phyloP scores from a whole-genome alignment of 2,329 filamentous ascomycete genomes.

The Lecanosticta acicola region DNA sequence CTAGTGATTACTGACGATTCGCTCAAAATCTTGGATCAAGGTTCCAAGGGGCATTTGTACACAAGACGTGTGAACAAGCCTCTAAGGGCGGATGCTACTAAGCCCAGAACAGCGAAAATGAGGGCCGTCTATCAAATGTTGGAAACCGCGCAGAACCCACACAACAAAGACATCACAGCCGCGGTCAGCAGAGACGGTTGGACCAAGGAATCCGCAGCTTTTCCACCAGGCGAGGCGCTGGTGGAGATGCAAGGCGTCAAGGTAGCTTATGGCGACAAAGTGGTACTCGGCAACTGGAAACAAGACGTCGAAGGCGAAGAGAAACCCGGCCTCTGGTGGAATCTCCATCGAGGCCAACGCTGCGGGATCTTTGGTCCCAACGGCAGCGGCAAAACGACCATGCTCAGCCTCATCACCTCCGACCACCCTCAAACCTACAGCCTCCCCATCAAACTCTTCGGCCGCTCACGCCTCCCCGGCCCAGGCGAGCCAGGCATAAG shows the following conservation, averaged over 20 bases:
- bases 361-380: constrained; percentile 94
- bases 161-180: not conserved
- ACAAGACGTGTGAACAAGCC: no score
- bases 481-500: constrained; percentile 68
- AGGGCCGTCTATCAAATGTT: no score
- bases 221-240: constrained; percentile 57
- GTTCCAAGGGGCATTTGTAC: no score
- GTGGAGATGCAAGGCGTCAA: constrained; percentile 83
- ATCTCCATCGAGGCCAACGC: constrained; percentile 72
- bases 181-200: constrained; percentile 30
- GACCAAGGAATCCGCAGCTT: constrained; percentile 18
- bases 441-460: constrained; percentile 80
- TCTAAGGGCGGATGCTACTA: no score
- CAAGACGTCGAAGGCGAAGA: constrained; percentile 49
- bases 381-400: constrained; percentile 89
- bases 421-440: constrained; percentile 95
- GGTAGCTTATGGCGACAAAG: constrained; percentile 72
- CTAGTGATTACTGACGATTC: constrained; percentile 65
- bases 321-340: constrained; percentile 67
- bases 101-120: no score
- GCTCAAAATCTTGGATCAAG: constrained; percentile 61
- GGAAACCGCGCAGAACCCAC: no score
- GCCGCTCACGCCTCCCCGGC: constrained; percentile 70
- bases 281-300: constrained; percentile 75
- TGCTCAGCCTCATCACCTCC: constrained; percentile 86